Percentiles rank a stretch among this genome's conserved stretches.
phyloP scores from a whole-genome alignment of 2,329 filamentous ascomycete species.

The Tolypocladium album region DNA sequence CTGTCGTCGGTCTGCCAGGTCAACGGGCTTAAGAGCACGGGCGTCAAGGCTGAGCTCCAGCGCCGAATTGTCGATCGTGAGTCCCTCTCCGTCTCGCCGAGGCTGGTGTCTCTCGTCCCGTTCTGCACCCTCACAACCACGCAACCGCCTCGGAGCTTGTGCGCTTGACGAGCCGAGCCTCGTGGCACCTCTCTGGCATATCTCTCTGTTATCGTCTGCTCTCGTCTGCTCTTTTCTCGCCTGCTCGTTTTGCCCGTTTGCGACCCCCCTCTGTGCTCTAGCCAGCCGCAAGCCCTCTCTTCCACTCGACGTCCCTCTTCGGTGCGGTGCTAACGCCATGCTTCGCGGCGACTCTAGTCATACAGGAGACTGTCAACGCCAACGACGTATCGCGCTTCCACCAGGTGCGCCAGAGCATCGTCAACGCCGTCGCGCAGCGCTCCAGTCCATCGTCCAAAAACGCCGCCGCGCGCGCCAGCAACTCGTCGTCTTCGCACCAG shows the following conservation, averaged over 20 bases:
- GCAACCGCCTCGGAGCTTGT: background rate
- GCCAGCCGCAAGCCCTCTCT: background rate
- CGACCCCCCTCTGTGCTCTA: background rate
- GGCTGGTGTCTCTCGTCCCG: background rate
- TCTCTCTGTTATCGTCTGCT: background rate
- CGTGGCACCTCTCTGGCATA: background rate
- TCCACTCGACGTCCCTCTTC: background rate
- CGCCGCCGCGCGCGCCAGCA: constrained; percentile 3
- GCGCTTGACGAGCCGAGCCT: background rate
- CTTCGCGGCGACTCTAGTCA: constrained; percentile 19
- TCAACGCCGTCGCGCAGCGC: constrained; percentile 19
- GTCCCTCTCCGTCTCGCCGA: constrained; percentile 23
- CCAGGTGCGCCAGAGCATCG: constrained; percentile 32
- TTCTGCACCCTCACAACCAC: background rate
- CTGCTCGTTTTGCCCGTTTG: background rate
- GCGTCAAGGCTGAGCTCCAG: constrained; percentile 78
- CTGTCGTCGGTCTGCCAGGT: constrained; percentile 66
- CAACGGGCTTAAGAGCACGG: constrained; percentile 66
- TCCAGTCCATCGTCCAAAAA: constrained; percentile 13
- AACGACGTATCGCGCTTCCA: constrained; percentile 29
- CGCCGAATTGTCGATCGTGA: constrained; percentile 66
- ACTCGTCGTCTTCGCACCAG: background rate
- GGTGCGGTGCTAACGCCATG: constrained; percentile 1
- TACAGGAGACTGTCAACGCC: constrained; percentile 25
- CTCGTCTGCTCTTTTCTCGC: background rate